These are phyloP conservation scores for Patellifolia procumbens DNA, from an alignment of 179 eudicot genomes.

Conservation along the genomic window DNA sequence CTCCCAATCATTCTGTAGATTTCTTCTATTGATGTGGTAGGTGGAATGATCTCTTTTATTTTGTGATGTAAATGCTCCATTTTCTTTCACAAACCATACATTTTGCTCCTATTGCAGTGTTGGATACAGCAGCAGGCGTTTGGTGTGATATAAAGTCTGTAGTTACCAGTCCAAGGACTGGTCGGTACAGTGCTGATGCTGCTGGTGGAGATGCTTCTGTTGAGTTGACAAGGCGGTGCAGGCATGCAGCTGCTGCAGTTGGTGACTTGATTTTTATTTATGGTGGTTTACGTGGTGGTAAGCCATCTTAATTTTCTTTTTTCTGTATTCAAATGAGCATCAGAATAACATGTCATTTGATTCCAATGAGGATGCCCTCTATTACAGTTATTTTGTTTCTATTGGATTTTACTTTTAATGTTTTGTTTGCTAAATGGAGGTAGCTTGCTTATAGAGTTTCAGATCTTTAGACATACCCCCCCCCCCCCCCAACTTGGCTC, in stretches of 20 bases:
- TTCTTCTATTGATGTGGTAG: background rate
- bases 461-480: no score
- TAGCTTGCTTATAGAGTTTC: background rate
- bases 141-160: slow-evolving; percentile 98
- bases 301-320: slow-evolving; percentile 19
- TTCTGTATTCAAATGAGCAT: background rate
- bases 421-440: background rate
- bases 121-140: slow-evolving; percentile 99
- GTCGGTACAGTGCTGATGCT: slow-evolving; percentile 97
- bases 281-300: slow-evolving; percentile 99
- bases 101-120: slow-evolving; percentile 49
- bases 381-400: background rate
- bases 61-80: background rate
- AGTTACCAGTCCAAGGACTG: slow-evolving; percentile 94
- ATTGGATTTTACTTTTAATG: background rate
- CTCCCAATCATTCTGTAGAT: background rate
- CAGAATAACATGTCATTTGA: background rate
- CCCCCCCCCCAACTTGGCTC: no score
- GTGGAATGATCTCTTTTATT: background rate
- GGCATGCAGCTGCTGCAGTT: slow-evolving; percentile 98
- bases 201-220: slow-evolving; percentile 99
- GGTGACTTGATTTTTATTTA: slow-evolving; percentile 95
- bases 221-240: slow-evolving; percentile 94
- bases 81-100: background rate
- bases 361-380: background rate